phyloP scores from a whole-genome alignment of 2,329 filamentous ascomycete genomes.

The Camptophora hylomeconis region DNA sequence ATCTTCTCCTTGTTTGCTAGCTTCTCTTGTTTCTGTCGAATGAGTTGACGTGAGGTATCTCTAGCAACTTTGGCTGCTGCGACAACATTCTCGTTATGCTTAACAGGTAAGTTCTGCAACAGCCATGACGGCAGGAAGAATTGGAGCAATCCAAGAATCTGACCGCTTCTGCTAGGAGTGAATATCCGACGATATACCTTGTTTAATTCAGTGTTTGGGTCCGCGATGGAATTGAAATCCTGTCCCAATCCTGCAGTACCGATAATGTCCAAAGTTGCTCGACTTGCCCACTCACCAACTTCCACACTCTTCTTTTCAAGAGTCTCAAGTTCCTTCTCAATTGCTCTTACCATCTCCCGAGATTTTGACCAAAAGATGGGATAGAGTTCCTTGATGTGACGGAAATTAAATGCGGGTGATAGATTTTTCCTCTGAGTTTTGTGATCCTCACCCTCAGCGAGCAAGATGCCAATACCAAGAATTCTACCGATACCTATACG shows the following conservation, averaged over 20 bases:
- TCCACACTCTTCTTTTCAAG: constrained; percentile 33
- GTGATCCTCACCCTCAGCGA: constrained; percentile 86
- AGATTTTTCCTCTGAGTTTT: constrained; percentile 65
- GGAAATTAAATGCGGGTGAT: constrained; percentile 71
- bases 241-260: constrained; percentile 57
- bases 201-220: constrained; percentile 48
- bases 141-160: constrained; percentile 44
- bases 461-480: constrained; percentile 37
- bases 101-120: constrained; percentile 50
- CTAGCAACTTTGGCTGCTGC: constrained; percentile 48
- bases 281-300: constrained; percentile 49
- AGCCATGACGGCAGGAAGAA: constrained; percentile 53
- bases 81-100: constrained; percentile 54
- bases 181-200: constrained; percentile 45
- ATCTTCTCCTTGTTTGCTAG: constrained; percentile 35
- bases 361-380: constrained; percentile 73
- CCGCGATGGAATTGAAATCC: constrained; percentile 53
- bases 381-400: constrained; percentile 74
- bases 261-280: constrained; percentile 63
- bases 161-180: constrained; percentile 37
- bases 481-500: constrained; percentile 24
- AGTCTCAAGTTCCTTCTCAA: constrained; percentile 34
- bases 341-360: constrained; percentile 50
- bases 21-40: constrained; percentile 54
- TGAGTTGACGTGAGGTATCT: constrained; percentile 52